Percentiles rank a stretch among this genome's conserved stretches.
Conservation (phyloP, 2,329 filamentous ascomycete species). For the Botrytis fragariae region DNA sequence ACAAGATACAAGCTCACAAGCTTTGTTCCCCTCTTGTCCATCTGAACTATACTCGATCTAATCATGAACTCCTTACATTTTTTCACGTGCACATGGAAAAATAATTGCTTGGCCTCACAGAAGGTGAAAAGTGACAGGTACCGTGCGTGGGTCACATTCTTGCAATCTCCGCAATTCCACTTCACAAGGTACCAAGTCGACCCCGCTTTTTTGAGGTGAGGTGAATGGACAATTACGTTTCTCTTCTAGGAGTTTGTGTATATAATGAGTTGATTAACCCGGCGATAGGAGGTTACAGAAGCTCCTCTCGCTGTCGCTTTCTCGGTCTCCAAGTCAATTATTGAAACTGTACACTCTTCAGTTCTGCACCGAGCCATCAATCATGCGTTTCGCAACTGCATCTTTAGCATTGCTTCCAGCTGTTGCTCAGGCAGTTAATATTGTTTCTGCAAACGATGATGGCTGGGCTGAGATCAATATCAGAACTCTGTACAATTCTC, state of each 20-base stretch:
- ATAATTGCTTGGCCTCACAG: not conserved
- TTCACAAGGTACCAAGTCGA: not conserved
- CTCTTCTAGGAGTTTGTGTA: not conserved
- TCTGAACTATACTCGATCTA: not conserved
- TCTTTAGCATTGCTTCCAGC: conserved; percentile 10
- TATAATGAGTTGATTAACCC: not conserved
- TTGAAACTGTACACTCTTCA: not conserved
- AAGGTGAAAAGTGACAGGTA: not conserved
- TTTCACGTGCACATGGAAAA: not conserved
- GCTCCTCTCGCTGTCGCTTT: not conserved
- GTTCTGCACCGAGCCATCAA: not conserved
- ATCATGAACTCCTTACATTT: not conserved
- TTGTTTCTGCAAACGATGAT: not conserved
- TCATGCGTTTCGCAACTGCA: conserved; percentile 3
- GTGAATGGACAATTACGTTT: not conserved
- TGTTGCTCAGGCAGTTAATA: not conserved
- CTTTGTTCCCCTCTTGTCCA: not conserved
- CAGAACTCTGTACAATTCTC: conserved; percentile 5
- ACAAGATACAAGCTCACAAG: not conserved
- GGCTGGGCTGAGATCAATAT: conserved; percentile 10
- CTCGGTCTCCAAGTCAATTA: not conserved
- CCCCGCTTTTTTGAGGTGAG: not conserved
- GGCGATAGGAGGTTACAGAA: not conserved
- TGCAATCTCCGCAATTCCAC: conserved; percentile 3
- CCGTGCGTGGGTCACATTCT: not conserved